Evolutionary conservation across 2,329 filamentous ascomycete genomes (phyloP).

Genomic region (Fusarium solani-melongenae): DNA sequence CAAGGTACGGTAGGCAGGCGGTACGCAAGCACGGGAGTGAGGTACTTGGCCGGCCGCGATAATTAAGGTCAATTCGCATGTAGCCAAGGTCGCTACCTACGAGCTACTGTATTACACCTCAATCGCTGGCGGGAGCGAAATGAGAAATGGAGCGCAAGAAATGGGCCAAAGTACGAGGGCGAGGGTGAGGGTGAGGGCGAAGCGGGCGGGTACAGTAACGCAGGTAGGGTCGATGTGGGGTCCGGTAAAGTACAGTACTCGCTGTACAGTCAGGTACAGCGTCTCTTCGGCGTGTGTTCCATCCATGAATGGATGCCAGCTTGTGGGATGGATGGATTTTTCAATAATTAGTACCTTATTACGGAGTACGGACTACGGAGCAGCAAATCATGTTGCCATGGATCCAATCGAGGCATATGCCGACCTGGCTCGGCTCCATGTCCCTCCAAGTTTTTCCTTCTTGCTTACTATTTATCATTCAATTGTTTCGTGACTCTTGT

Average conservation of each 20-base stretch:
- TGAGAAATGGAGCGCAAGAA: conserved; percentile 18
- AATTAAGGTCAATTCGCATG: conserved; percentile 11
- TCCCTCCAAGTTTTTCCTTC: not conserved
- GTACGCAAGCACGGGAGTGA: conserved; percentile 7
- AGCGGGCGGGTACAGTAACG: conserved; percentile 6
- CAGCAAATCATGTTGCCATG: conserved; percentile 8
- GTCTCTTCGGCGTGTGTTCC: not conserved
- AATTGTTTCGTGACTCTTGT: conserved; percentile 8
- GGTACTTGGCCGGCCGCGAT: conserved; percentile 21
- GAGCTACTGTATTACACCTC: not conserved
- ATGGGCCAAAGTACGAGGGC: conserved; percentile 10
- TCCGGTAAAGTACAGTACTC: not conserved
- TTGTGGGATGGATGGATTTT: not conserved
- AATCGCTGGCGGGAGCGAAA: conserved; percentile 9
- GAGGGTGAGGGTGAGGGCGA: conserved; percentile 9
- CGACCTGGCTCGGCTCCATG: not conserved
- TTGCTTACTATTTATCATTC: conserved; percentile 18
- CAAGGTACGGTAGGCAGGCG: not conserved
- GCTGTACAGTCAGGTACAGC: conserved; percentile 1
- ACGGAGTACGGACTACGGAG: conserved; percentile 1
- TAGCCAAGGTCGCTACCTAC: conserved; percentile 2
- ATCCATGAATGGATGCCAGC: not conserved
- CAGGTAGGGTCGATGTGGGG: conserved; percentile 8
- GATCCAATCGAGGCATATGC: conserved; percentile 7
- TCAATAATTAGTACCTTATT: not conserved